Base-by-base conservation (phyloP, 495 filamentous ascomycete species). In the Lophiotrema nucula region DNA sequence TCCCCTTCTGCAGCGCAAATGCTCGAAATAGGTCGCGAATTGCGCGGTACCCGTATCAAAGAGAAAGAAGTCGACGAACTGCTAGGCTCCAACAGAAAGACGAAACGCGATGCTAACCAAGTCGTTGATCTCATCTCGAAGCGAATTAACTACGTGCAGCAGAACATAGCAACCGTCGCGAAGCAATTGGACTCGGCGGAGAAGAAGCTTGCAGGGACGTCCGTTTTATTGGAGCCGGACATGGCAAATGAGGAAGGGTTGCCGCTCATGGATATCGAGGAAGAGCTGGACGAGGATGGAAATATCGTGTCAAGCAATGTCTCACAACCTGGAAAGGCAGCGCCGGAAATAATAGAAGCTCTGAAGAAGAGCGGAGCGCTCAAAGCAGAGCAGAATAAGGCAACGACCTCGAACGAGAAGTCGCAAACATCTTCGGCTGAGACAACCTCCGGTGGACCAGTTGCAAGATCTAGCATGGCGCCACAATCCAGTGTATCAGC, bases 231-330 rank as follows among this genome's bases (percentile, higher is more conserved):
- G 23, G 60, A 66, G 22, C 72, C 71, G 15, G 74, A 74, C 22
- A 47, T 67, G 18, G 76, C 71, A 19, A 80, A 80, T 33, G 86
- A 88, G 52, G 85, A 86, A 28, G 76, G 85, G 56, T 69, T 91
- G 42, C 87, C 90, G 2, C 78, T 96, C 48, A 88, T 83, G 19
- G 92, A 97, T 49, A 97, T 98, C 56, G 72, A 84, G 38, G 92
- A 98, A 70, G 86, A 96, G 73, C 75, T 98, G 42, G 93, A 98
- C 69, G 92, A 96, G 18, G 85, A 96, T 16, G 93, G 83, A 16
- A 92, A 96, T 65, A 79, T 97, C 11, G 74, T 96, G 26, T 85
- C 69, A 50, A 77, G 76, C 24, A 74, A 83, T 6, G 82, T 83
- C 11, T 80, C 69, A 1, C 62, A 67, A 18, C 82, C 88, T 0